Conservation (phyloP, 805 yeast genomes). For the Kurtzmaniella fragi region DNA sequence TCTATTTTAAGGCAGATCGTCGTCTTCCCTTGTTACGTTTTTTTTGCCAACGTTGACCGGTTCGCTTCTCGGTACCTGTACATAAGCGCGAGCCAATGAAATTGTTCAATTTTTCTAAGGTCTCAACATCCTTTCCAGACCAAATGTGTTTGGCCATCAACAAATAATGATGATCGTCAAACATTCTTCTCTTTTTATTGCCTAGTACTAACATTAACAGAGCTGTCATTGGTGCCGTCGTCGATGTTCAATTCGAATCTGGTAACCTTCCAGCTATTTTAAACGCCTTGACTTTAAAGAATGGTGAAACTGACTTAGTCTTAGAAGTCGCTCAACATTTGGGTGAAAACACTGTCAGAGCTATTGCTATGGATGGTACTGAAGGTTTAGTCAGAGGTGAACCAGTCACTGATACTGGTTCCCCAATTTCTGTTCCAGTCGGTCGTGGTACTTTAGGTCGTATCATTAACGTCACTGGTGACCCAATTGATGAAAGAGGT, state of each 20-base stretch:
- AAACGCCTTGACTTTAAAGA: constrained; percentile 90
- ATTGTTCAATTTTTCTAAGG: too few species aligned
- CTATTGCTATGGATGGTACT: constrained; percentile 99
- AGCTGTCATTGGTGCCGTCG: constrained; percentile 99
- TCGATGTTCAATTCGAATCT: constrained; percentile 97
- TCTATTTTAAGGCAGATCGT: too few species aligned
- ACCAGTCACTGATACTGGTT: constrained; percentile 87
- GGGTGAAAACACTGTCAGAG: constrained; percentile 99
- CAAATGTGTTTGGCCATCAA: too few species aligned
- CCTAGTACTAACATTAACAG: constrained; percentile 41
- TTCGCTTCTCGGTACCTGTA: too few species aligned
- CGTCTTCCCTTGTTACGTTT: too few species aligned
- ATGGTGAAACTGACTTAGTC: constrained; percentile 73
- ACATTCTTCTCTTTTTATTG: too few species aligned
- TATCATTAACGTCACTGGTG: constrained; percentile 97
- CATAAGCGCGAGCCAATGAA: too few species aligned
- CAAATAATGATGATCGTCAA: too few species aligned
- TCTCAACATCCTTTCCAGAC: too few species aligned
- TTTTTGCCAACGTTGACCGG: too few species aligned
- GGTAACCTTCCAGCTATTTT: constrained; percentile 96
- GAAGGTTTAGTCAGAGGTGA: constrained; percentile 99
- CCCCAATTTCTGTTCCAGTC: constrained; percentile 98
- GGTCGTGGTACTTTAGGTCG: constrained; percentile 99
- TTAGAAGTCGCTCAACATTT: constrained; percentile 99
- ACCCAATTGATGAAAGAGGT: constrained; percentile 99